Base-by-base conservation (phyloP, 1,284 basidiomycete species). In the Trametes pubescens region DNA sequence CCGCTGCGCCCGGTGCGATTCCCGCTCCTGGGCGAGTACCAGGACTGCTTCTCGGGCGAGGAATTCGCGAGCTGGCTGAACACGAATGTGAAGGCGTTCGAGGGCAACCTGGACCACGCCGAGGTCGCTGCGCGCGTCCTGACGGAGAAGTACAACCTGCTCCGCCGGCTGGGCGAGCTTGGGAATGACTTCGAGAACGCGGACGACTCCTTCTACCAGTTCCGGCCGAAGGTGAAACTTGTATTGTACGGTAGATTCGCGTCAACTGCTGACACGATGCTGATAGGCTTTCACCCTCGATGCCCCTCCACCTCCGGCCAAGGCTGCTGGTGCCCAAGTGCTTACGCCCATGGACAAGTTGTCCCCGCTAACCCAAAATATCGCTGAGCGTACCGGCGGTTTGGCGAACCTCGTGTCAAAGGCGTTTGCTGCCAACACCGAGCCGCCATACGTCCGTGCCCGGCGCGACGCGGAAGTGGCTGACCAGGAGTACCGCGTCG, bases 11-110 rank as follows among this genome's bases (percentile, higher is more conserved):
- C 87, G 37, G 84, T 90, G 63, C 90, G 87, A 55, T 89, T 93
- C 78, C 91, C 94, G 0, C 81, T 96, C 24, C 77, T 96, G n/a
- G 94, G 94, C 29, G 93, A 94, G 75, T 96, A 96, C 71, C 86
- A 89, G 24, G 90, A 93, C 69, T 92, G 91, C 65, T 95, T 95
- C 75, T 88, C 86, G 5, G 93, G 93, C 54, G 91, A 92, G 47
- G 93, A 94, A 66, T 87, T 94, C 66, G 89, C 89, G 18, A 81
- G 82, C 34, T 95, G 92, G 92, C 77, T 95, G 57, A 85, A 84
- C 64, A 83, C 85, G 62, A 87, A 89, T 66, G 84, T 94, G 5
- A 82, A 86, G 65, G 90, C 83, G 11, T 86, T 94, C 67, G 86
- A 85, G 22, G 90, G 88, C 16, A 90, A 84, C 73, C 80, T 92